Evolutionary conservation across 345 rosid genomes (phyloP).

Genomic region (Acer campestre): DNA sequence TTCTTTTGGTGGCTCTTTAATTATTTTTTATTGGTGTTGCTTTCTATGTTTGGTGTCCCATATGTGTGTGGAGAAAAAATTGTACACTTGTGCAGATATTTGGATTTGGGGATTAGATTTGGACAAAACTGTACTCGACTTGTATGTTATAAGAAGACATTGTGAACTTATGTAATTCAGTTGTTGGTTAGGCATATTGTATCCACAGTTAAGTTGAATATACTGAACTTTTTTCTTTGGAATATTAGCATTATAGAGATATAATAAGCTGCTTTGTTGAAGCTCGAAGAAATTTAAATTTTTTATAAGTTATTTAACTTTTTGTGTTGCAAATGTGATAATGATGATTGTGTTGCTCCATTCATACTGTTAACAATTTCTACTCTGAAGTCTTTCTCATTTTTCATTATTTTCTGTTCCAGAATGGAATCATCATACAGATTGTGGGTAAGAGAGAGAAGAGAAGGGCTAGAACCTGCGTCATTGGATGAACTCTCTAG

Average conservation of each 20-base stretch:
- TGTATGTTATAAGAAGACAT: not conserved
- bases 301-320: no score
- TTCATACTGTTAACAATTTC: not conserved
- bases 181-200: not conserved
- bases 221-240: no score
- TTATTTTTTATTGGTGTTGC: no score
- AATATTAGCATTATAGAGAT: not conserved
- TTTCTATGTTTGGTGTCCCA: no score
- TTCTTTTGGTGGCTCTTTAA: not conserved
- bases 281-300: not conserved
- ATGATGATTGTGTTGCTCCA: not conserved
- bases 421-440: conserved; percentile 88
- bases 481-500: conserved; percentile 54
- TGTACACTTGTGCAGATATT: not conserved
- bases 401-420: conserved; percentile 17
- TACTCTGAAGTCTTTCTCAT: not conserved
- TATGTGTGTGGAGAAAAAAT: not conserved
- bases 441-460: conserved; percentile 67
- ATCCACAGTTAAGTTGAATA: not conserved
- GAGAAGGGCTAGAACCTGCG: conserved; percentile 35
- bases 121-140: not conserved
- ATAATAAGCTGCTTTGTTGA: conserved; percentile 7
- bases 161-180: not conserved
- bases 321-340: no score
- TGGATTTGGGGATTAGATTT: conserved; percentile 6